phyloP scores from a whole-genome alignment of 352 stramenopile species.

The Phytophthora rubi region DNA sequence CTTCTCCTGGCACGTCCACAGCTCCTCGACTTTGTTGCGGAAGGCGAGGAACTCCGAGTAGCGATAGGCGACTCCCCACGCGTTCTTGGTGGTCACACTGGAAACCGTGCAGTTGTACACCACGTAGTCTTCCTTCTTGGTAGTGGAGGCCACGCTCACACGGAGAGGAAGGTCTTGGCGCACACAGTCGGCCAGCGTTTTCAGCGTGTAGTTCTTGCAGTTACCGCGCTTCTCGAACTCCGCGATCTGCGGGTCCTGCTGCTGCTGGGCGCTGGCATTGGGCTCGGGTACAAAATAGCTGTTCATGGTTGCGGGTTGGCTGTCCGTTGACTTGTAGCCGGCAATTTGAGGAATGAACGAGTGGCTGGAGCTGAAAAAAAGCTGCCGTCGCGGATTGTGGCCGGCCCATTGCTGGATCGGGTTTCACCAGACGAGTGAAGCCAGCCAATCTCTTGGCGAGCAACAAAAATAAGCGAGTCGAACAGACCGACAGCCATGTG shows the following conservation, averaged over 20 bases:
- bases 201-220: conserved; percentile 57
- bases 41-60: conserved; percentile 75
- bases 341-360: conserved; percentile 34
- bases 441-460: conserved; percentile 1
- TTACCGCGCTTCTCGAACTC: conserved; percentile 40
- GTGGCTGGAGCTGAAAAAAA: conserved; percentile 17
- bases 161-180: conserved; percentile 58
- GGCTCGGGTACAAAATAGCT: conserved; percentile 40
- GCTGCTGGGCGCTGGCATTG: conserved; percentile 19
- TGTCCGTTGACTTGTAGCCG: not conserved
- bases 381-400: conserved; percentile 13
- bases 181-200: conserved; percentile 48
- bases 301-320: conserved; percentile 30
- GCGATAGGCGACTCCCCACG: conserved; percentile 61
- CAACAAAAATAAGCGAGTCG: conserved; percentile 24
- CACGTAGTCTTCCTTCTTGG: conserved; percentile 54
- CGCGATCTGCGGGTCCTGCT: conserved; percentile 23
- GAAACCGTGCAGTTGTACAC: conserved; percentile 60
- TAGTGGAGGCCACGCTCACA: conserved; percentile 45
- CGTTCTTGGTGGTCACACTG: conserved; percentile 55
- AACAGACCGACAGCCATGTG: not conserved
- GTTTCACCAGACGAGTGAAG: conserved; percentile 16
- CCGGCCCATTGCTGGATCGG: conserved; percentile 13
- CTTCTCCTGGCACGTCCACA: conserved; percentile 55
- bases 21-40: conserved; percentile 58